Base-by-base conservation (phyloP, 2,329 filamentous ascomycete genomes). In the Diaporthe eres region DNA sequence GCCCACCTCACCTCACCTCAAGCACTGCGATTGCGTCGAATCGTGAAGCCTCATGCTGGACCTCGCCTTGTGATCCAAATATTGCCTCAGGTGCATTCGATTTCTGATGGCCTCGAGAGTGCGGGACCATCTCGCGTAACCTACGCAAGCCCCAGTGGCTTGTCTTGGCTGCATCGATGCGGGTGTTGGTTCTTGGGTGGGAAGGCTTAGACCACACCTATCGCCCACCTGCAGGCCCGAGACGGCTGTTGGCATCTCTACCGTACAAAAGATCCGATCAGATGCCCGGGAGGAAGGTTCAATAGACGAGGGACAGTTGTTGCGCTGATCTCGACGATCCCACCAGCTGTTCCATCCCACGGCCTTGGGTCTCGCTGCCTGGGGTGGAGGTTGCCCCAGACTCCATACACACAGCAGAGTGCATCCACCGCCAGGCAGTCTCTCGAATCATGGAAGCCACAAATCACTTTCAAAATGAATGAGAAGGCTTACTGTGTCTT, bases 151-250 rank as follows among this genome's bases (percentile, higher is more conserved):
- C 65, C n/a, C n/a, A 25, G 1, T 34, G 34, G 34, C 34, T 42
- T 37, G 13, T 3, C 65, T 70, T 70, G 49, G 65, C 49, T 55
- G 65, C 34, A 25, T 25, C 65, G 31, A 55, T 70, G 65, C 65
- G 8, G 49, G 65, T 70, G 65, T 70, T 70, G 65, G 65, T 55
- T 70, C 4, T 70, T 19, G 7, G 28, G 65, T 17, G 65, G n/a
- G 65, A 34, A 51, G 65, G 65, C 65, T 70, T 70, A 12, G 65
- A 55, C 65, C 65, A 68, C 65, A 70, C 63, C 37, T 13, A 0
- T 39, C 37, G 37, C 1, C 44, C 17, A 31, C 31, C 47, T 28
- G 65, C 49, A 39, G 34, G 49, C 47, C 49, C 9, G 37, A 4
- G 31, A 55, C 47, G 49, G 65, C 49, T 70, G 31, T 25, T 70